Conservation (phyloP, 2,329 filamentous ascomycete species). For the Myotisia sp. region DNA sequence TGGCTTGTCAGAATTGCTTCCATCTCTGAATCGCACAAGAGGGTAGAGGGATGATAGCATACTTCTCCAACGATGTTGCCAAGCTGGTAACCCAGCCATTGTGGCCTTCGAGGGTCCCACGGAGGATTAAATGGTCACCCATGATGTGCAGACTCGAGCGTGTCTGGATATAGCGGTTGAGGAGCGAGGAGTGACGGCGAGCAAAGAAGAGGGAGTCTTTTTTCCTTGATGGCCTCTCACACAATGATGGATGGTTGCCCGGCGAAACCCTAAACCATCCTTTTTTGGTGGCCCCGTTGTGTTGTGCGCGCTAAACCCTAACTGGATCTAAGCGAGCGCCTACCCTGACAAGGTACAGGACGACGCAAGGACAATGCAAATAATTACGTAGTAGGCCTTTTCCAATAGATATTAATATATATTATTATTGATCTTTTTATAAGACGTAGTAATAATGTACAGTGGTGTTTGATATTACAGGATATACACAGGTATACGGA, state of each 20-base stretch:
- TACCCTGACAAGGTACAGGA: slow-evolving; percentile 20
- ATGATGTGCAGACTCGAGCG: slow-evolving; percentile 38
- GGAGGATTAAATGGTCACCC: slow-evolving; percentile 90
- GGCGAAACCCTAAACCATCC: slow-evolving; percentile 28
- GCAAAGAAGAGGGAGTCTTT: slow-evolving; percentile 22
- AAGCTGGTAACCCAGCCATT: slow-evolving; percentile 98
- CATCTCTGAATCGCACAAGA: background rate
- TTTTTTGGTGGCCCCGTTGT: slow-evolving; percentile 15
- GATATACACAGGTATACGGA: background rate
- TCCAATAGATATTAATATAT: background rate
- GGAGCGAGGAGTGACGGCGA: slow-evolving; percentile 26
- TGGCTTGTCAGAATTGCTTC: slow-evolving; percentile 23
- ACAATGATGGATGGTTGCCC: slow-evolving; percentile 24
- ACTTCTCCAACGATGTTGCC: slow-evolving; percentile 98
- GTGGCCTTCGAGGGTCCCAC: slow-evolving; percentile 97
- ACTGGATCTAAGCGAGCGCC: slow-evolving; percentile 19
- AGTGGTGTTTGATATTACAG: background rate
- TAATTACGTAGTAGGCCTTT: background rate
- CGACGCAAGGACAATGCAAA: background rate
- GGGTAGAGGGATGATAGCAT: slow-evolving; percentile 30
- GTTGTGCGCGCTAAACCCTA: slow-evolving; percentile 18
- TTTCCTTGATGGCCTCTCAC: slow-evolving; percentile 17
- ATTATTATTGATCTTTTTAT: background rate
- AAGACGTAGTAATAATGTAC: slow-evolving; percentile 1
- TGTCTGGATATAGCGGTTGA: slow-evolving; percentile 22